Percentiles rank a stretch among this genome's conserved stretches.
phyloP scores from a whole-genome alignment of 2,329 filamentous ascomycete species.

The Aspergillus piperis region DNA sequence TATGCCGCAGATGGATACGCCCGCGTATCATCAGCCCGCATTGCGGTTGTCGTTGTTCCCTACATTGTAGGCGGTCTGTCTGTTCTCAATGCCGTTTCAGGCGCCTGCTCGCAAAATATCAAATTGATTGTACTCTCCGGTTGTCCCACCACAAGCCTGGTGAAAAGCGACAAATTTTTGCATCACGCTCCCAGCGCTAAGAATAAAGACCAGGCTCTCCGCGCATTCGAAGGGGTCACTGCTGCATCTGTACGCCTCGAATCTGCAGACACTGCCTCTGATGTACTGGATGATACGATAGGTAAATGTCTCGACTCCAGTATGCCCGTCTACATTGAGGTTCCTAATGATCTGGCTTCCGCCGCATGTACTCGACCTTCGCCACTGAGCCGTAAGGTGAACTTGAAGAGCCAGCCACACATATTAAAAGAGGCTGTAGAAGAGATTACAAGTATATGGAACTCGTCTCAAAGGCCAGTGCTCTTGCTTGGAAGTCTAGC shows the following conservation, averaged over 20 bases:
- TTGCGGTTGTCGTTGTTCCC: constrained; percentile 14
- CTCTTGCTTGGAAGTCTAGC: constrained; percentile 8
- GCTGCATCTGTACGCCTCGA: constrained; percentile 9
- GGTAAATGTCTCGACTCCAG: constrained; percentile 4
- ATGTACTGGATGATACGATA: constrained; percentile 9
- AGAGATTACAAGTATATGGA: constrained; percentile 5
- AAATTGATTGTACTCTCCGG: constrained; percentile 15
- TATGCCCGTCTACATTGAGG: constrained; percentile 13
- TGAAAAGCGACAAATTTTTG: not conserved
- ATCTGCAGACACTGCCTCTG: not conserved
- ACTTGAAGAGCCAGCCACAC: not conserved
- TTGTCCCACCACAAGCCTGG: not conserved
- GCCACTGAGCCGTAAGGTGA: not conserved
- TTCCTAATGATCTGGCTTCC: constrained; percentile 9
- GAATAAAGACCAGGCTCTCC: constrained; percentile 11
- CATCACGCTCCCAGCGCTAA: constrained; percentile 9
- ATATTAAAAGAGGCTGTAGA: not conserved
- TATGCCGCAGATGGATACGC: constrained; percentile 22
- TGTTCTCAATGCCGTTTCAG: constrained; percentile 15
- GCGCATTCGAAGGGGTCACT: constrained; percentile 9
- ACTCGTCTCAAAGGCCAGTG: constrained; percentile 1
- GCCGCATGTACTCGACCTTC: not conserved
- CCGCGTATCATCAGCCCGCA: constrained; percentile 1
- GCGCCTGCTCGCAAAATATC: constrained; percentile 12
- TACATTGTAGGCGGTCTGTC: constrained; percentile 19